A percentile compares a stretch with the other conserved stretches of the same genome.
These are phyloP conservation scores for Rhodotorula sp. DNA, from an alignment of 1,284 basidiomycete species.

Conservation along the genomic window DNA sequence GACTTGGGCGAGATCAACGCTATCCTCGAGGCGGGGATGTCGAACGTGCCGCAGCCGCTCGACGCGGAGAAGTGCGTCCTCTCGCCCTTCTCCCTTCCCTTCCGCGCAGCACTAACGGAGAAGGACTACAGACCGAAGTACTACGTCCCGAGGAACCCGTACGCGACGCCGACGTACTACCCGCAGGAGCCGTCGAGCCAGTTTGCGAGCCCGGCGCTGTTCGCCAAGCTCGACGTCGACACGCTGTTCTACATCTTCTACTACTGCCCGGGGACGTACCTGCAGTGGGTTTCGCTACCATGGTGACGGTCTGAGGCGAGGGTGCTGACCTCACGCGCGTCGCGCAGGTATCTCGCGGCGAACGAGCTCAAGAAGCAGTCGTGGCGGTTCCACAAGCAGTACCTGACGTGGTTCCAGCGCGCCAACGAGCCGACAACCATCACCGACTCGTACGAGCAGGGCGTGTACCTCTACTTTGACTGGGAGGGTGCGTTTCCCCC, in stretches of 20 bases:
- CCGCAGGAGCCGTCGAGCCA: constrained; percentile 82
- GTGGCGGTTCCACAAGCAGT: constrained; percentile 99
- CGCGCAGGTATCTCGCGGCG: constrained; percentile 81
- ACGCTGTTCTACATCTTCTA: constrained; percentile 99
- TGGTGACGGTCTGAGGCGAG: neutral
- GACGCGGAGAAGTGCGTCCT: constrained; percentile 85
- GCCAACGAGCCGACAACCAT: constrained; percentile 99
- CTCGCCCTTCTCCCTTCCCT: neutral
- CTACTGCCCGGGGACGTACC: constrained; percentile 62
- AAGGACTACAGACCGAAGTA: constrained; percentile 74
- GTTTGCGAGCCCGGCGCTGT: constrained; percentile 81
- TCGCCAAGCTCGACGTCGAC: constrained; percentile 92
- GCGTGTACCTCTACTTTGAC: constrained; percentile 60
- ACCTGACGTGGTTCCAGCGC: constrained; percentile 99
- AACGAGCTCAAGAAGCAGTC: constrained; percentile 96
- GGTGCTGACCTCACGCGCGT: neutral
- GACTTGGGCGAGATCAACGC: constrained; percentile 76
- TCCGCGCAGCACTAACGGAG: constrained; percentile 13
- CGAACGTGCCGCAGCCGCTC: constrained; percentile 83
- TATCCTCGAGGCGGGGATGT: constrained; percentile 85
- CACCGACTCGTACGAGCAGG: constrained; percentile 99
- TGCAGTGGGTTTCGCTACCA: constrained; percentile 39
- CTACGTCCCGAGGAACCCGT: constrained; percentile 92
- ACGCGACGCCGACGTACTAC: constrained; percentile 90
- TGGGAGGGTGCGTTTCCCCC: constrained; percentile 18